phyloP scores from a whole-genome alignment of 2,329 filamentous ascomycete genomes.

The Colletotrichum caudatum region DNA sequence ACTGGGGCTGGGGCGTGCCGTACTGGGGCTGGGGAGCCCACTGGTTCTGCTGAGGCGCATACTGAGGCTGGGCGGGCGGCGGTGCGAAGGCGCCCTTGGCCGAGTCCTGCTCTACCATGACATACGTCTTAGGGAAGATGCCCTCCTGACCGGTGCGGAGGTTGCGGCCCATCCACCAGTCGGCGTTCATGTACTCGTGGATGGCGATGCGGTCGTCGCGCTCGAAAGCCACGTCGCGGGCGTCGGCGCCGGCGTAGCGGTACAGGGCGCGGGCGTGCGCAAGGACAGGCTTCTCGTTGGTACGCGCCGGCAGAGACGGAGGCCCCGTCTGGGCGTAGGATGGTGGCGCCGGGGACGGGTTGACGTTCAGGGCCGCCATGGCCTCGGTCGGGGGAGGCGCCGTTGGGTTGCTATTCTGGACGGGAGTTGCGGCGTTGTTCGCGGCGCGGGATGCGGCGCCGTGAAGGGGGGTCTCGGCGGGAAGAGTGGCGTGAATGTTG shows the following conservation, averaged over 20 bases:
- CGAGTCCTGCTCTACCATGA: conserved; percentile 76
- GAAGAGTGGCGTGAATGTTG: conserved; percentile 79
- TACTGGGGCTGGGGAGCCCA: conserved; percentile 27
- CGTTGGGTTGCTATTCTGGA: conserved; percentile 46
- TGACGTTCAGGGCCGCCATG: conserved; percentile 57
- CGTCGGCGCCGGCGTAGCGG: conserved; percentile 81
- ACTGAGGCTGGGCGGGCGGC: conserved; percentile 46
- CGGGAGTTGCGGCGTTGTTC: conserved; percentile 49
- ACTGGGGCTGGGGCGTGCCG: conserved; percentile 49
- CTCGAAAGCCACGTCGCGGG: conserved; percentile 84
- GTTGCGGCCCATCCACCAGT: conserved; percentile 96
- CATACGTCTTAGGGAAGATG: conserved; percentile 95
- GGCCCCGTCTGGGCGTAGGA: conserved; percentile 63
- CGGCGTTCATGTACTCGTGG: conserved; percentile 92
- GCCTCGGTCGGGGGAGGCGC: conserved; percentile 52
- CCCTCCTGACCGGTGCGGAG: conserved; percentile 85
- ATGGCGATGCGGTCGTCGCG: conserved; percentile 85
- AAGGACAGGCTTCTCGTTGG: conserved; percentile 67
- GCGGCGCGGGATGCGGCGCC: conserved; percentile 58
- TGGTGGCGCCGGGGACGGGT: conserved; percentile 58
- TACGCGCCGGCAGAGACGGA: conserved; percentile 56
- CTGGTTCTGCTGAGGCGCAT: conserved; percentile 42
- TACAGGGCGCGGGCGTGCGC: conserved; percentile 85
- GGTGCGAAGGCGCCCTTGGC: conserved; percentile 44
- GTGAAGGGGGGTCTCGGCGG: conserved; percentile 73